Evolutionary conservation across 768 basidiomycete species (phyloP).

Genomic region (Lyophyllum atratum): DNA sequence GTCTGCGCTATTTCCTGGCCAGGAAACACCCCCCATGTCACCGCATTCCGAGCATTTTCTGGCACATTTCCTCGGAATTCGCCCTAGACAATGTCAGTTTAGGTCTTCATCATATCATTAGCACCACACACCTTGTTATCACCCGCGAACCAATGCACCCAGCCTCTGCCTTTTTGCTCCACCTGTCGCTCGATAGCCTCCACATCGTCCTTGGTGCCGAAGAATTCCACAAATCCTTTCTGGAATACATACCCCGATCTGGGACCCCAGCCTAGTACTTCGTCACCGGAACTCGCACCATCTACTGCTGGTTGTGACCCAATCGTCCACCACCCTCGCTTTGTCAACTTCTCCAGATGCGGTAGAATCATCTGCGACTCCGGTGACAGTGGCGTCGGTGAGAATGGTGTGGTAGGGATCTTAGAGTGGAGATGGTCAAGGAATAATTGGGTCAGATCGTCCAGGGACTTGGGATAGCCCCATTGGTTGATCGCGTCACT

Average conservation of each 20-base stretch:
- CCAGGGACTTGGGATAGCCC: constrained; percentile 65
- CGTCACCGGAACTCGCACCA: constrained; percentile 71
- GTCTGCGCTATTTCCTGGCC: constrained; percentile 96
- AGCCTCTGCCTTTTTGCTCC: constrained; percentile 53
- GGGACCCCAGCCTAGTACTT: constrained; percentile 92
- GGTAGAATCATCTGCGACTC: constrained; percentile 84
- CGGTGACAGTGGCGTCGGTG: constrained; percentile 72
- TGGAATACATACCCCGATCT: constrained; percentile 93
- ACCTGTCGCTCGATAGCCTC: constrained; percentile 61
- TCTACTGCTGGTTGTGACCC: constrained; percentile 96
- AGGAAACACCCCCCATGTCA: constrained; percentile 98
- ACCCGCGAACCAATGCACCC: constrained; percentile 86
- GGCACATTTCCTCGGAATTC: constrained; percentile 79
- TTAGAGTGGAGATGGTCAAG: constrained; percentile 75
- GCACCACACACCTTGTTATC: constrained; percentile 62
- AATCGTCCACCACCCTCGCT: constrained; percentile 91
- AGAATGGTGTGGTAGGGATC: constrained; percentile 85
- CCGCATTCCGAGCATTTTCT: constrained; percentile 83
- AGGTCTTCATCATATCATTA: background rate
- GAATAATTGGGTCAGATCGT: constrained; percentile 81
- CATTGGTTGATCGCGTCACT: constrained; percentile 67
- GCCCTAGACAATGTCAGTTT: constrained; percentile 48
- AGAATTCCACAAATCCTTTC: constrained; percentile 98
- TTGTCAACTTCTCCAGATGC: constrained; percentile 75
- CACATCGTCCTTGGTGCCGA: constrained; percentile 65